Evolutionary conservation across 495 filamentous ascomycete genomes (phyloP), one percentile per base, ranked within the genome.

Genomic region (Aspergillus wentii): DNA sequence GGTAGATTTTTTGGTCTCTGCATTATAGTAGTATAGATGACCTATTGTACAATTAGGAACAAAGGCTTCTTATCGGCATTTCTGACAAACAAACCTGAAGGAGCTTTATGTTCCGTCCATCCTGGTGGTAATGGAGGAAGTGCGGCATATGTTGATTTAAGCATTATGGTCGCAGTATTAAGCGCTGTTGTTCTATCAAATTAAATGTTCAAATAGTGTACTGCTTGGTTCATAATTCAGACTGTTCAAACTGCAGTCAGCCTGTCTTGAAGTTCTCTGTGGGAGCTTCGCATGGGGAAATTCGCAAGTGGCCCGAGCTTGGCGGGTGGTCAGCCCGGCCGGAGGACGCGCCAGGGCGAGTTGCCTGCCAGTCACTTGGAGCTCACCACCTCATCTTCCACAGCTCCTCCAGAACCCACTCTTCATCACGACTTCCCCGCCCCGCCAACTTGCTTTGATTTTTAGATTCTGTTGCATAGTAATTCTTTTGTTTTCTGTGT

Each of bases 71-170:
- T 13, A 38, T 25, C 30, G n/a, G 18, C 20, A 35, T 18, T 21
- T n/a, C 18, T 18, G 8, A 35, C 21, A 40, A 25, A 61, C 63
- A 22, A 51, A 81, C 81, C 89, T 40, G 85, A 82, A 11, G 89
- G 89, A 40, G 91, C 86, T 69, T 84, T 88, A 62, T 96, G 89
- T 61, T 94, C 86, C 17, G 86, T 87, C 90, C 90, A 97, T 16
- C 86, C 91, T 16, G 79, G 72, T 6, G 82, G 80, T 3, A 95
- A 66, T 13, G 85, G 80, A 33, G 71, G 68, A 21, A 65, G 64
- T 13, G 66, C 44, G 17, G 43, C 52, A 40, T 71, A 65, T 20
- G 68, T 69, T 1, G 68, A 71, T 36, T 54, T 69, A 9, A 71
- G 54, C 64, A 71, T 69, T 19, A 19, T 23, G 16, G 15, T 10